Evolutionary conservation across 1,284 basidiomycete genomes (phyloP), one percentile per base, ranked within the genome.

Genomic region (Ganoderma leucocontextum): DNA sequence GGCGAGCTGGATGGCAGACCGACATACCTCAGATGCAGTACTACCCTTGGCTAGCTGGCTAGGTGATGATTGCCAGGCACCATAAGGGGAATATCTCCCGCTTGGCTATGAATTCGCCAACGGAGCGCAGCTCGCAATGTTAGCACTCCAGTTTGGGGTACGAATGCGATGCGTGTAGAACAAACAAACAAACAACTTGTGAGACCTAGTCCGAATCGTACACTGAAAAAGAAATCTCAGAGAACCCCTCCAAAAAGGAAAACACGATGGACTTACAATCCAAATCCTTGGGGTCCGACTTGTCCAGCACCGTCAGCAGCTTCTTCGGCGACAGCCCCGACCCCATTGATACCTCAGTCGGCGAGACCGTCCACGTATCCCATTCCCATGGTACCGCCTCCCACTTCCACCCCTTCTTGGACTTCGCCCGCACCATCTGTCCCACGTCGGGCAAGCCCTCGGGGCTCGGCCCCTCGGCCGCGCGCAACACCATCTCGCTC

Each of bases 401-500:
- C 60, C 60, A 62, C 44, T 36, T 49, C 60, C 60, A 62, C n/a
- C 15, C n/a, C 29, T 62, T 44, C 25, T 49, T 62, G 44, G 47
- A 49, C 22, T 29, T 35, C 60, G 22, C 1, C 60, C 22, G 25
- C 42, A 60, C 42, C 35, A 25, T 9, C 17, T 47, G 15, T 29
- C 36, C 52, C 19, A 38, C 12, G 29, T 62, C 60, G 10, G 60
- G 60, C 25, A 49, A 29, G 2, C 29, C 29, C 2, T 62, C 33
- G 8, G 13, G 9, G 5, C 42, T 25, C 22, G 47, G 25, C 7
- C 44, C 52, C 41, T 19, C 8, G 25, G 62, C 17, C 8, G 35
- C 58, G 2, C 58, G 59, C 29, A 68, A 22, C 29, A 68, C 67
- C 13, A 38, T 49, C 22, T 60, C 67, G 13, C 38, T 60, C 15